Percentiles rank a stretch among this genome's conserved stretches.
Conservation (phyloP, 345 rosid species). For the Moricandia arvensis region DNA sequence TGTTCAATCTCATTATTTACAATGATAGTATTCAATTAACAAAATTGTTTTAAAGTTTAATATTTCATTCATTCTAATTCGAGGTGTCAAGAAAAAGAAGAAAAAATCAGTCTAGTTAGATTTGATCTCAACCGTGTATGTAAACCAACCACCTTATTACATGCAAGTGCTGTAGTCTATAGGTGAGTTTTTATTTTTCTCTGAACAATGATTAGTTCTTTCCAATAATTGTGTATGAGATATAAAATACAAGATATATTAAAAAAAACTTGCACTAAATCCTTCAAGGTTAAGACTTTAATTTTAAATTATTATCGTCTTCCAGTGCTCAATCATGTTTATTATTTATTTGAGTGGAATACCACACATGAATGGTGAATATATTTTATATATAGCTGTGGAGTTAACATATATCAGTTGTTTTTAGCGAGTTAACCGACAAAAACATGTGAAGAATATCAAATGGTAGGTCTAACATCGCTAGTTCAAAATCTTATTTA, state of each 20-base stretch:
- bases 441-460: background rate
- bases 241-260: background rate
- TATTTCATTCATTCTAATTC: background rate
- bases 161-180: background rate
- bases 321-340: background rate
- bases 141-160: background rate
- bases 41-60: too few relatives aligned
- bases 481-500: background rate
- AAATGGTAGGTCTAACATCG: background rate
- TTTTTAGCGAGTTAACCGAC: background rate
- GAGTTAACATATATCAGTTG: background rate
- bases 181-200: background rate
- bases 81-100: background rate
- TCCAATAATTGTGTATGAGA: background rate
- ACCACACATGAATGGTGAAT: background rate
- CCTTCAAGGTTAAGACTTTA: background rate
- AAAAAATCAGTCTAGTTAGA: background rate
- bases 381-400: background rate
- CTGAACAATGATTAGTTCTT: background rate
- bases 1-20: constrained; percentile 7
- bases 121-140: background rate
- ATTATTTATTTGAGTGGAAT: background rate
- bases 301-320: background rate
- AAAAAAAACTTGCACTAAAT: background rate
- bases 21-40: constrained; percentile 2